A percentile compares a stretch with the other conserved stretches of the same genome.
Conservation (phyloP, 345 rosid genomes). For the Boechera retrofracta region DNA sequence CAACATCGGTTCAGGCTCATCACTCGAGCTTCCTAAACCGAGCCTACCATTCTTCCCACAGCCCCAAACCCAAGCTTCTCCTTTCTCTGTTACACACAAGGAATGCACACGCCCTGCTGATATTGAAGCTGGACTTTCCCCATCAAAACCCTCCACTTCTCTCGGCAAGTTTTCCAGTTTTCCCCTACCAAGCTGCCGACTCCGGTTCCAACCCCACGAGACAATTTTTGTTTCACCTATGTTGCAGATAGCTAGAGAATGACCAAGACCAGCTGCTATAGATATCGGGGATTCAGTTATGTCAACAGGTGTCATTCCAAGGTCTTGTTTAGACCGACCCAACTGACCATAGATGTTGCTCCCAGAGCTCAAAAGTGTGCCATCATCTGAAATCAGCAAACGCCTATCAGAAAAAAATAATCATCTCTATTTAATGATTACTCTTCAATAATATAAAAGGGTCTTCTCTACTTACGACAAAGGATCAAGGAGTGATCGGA, state of each 20-base stretch:
- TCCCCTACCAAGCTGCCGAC: slow-evolving; percentile 77
- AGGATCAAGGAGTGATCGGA: slow-evolving; percentile 89
- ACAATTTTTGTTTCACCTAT: slow-evolving; percentile 46
- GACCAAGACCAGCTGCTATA: slow-evolving; percentile 87
- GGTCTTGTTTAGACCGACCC: slow-evolving; percentile 60
- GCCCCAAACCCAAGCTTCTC: slow-evolving; percentile 90
- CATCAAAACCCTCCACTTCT: slow-evolving; percentile 58
- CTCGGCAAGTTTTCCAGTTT: slow-evolving; percentile 61
- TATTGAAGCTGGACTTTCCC: slow-evolving; percentile 55
- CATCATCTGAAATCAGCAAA: slow-evolving; percentile 58
- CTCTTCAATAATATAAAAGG: not conserved
- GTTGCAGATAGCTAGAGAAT: slow-evolving; percentile 74
- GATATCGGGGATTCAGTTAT: slow-evolving; percentile 44
- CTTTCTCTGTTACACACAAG: slow-evolving; percentile 59
- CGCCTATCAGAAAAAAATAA: slow-evolving; percentile 15
- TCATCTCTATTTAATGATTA: not conserved
- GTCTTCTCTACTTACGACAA: slow-evolving; percentile 55
- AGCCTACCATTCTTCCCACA: slow-evolving; percentile 87
- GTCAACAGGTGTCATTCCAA: slow-evolving; percentile 73
- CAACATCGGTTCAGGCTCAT: slow-evolving; percentile 69
- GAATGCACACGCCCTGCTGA: slow-evolving; percentile 85
- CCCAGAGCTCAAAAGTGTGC: slow-evolving; percentile 72
- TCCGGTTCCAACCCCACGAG: slow-evolving; percentile 95
- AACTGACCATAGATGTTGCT: slow-evolving; percentile 87
- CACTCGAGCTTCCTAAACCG: slow-evolving; percentile 74